Evolutionary conservation across 2,329 filamentous ascomycete genomes (phyloP), one percentile per base, ranked within the genome.

Genomic region (Phyllachora maydis): DNA sequence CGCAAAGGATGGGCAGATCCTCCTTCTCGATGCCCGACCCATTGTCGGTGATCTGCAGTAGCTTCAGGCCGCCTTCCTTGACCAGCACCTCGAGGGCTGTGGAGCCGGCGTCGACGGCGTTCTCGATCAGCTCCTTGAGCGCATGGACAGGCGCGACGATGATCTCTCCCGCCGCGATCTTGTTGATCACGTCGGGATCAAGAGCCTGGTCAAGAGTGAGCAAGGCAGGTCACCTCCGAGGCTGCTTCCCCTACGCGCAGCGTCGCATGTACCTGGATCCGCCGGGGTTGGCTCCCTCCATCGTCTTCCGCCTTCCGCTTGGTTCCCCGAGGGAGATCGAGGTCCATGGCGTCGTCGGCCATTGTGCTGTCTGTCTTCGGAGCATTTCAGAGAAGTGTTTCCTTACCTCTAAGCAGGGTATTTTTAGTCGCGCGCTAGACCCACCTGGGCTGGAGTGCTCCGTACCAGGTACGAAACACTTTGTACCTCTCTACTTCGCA

Each of bases 111-210:
- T 98, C 90, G 10, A 98, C 82, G 4, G 88, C 75, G 38, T 98
- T 98, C 45, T 98, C 88, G 8, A 98, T 82, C 23, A 98, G 56
- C 45, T 98, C 88, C 48, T 98, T 98, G 27, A 98, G 50, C 3
- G 90, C 88, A 46, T 98, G 81, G 14, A 93, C 82, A 0, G 88
- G 90, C 3, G 88, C 85, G 23, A 98, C 82, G 30, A 98, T 98
- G 38, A 98, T 98, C 47, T 98, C 88, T 11, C 88, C 88, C 0
- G 88, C 88, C 1, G 88, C 88, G 35, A 98, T 98, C 47, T 95
- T 98, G 56, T 95, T 98, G 34, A 98, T 77, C 12, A 98, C 88
- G 51, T 88, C 75, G 32, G 77, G 71, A 39, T 91, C 78, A 14
- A 98, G 63, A 9, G 85, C 76, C 71, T 91, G 26, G 25, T n/a